These are phyloP conservation scores for Kodamaea sagamina DNA, from an alignment of 805 yeast genomes.

Conservation along the genomic window DNA sequence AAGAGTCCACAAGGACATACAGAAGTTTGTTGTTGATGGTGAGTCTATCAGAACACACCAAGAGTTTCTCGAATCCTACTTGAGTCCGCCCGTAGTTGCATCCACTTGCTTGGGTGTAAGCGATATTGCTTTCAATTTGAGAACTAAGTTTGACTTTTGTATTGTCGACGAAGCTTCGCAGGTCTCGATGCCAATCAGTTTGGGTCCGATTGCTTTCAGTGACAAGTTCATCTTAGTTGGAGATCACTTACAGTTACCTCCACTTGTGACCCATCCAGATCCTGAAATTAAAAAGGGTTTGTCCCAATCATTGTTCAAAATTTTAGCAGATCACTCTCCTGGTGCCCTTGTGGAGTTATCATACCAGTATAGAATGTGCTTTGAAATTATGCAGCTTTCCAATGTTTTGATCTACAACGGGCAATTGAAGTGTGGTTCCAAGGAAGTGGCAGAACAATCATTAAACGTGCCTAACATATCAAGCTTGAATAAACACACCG, in stretches of 20 bases:
- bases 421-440: slow-evolving; percentile 72
- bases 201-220: slow-evolving; percentile 82
- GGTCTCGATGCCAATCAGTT: slow-evolving; percentile 83
- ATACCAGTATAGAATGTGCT: slow-evolving; percentile 89
- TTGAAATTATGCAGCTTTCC: slow-evolving; percentile 81
- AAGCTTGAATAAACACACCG: slow-evolving; percentile 1
- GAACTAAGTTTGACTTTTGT: slow-evolving; percentile 79
- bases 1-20: slow-evolving; percentile 63
- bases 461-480: slow-evolving; percentile 50
- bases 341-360: slow-evolving; percentile 72
- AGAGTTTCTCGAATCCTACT: slow-evolving; percentile 49
- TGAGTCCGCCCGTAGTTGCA: slow-evolving; percentile 75
- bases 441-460: slow-evolving; percentile 57
- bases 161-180: slow-evolving; percentile 97
- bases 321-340: slow-evolving; percentile 72
- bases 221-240: slow-evolving; percentile 91
- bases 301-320: slow-evolving; percentile 73
- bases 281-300: slow-evolving; percentile 67
- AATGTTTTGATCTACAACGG: slow-evolving; percentile 79
- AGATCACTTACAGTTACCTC: slow-evolving; percentile 92
- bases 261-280: slow-evolving; percentile 64
- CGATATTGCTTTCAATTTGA: slow-evolving; percentile 57
- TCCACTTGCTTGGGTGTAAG: slow-evolving; percentile 80
- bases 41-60: slow-evolving; percentile 37
- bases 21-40: slow-evolving; percentile 50